Conservation (phyloP, 352 stramenopile species). For the Phytopythium litorale region DNA sequence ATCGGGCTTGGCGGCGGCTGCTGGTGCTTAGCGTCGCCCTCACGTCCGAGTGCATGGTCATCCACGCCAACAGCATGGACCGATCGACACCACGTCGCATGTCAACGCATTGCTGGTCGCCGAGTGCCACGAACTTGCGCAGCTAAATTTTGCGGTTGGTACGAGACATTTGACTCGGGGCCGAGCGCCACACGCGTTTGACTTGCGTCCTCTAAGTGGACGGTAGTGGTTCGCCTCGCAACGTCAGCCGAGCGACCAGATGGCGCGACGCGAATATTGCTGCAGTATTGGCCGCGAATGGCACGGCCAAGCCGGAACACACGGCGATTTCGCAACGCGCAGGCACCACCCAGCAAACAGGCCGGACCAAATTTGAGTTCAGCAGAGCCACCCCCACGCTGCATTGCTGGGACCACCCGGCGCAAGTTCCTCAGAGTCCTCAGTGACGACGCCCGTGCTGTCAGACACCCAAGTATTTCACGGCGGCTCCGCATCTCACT, state of each 20-base stretch:
- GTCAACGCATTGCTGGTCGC: no score
- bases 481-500: no score
- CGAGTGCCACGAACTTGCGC: no score
- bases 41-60: no score
- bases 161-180: slow-evolving; percentile 1
- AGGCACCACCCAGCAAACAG: neutral
- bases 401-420: no score
- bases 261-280: neutral
- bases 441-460: no score
- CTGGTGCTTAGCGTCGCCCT: no score
- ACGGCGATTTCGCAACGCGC: neutral
- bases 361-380: slow-evolving; percentile 5
- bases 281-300: neutral
- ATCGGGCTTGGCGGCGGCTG: no score
- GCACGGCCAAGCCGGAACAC: neutral
- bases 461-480: no score
- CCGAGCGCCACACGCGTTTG: neutral
- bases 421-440: no score
- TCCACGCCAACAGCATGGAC: no score
- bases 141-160: neutral
- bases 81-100: no score
- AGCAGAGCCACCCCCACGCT: neutral
- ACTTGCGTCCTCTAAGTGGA: slow-evolving; percentile 9
- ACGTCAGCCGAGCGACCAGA: neutral
- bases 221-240: slow-evolving; percentile 1